Conservation (phyloP, 352 stramenopile species). For the Globisporangium parvum region DNA sequence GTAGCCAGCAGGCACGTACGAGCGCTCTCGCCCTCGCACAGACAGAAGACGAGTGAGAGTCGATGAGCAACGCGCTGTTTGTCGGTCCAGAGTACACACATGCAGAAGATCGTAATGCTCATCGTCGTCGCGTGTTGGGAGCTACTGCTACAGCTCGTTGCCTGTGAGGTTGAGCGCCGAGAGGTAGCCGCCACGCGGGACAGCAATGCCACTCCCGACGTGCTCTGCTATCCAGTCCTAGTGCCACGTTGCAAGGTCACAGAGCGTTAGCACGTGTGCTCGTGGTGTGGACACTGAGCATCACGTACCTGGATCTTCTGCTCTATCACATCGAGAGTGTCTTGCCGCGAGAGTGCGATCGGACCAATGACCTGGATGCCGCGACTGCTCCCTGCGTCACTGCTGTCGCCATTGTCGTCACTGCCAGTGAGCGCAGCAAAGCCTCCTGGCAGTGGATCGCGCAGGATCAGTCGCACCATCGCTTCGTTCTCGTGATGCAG, state of each 20-base stretch:
- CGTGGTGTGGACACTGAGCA: too few species aligned
- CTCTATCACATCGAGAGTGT: constrained; percentile 53
- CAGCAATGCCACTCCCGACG: constrained; percentile 22
- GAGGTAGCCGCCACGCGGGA: constrained; percentile 36
- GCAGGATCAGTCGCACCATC: constrained; percentile 41
- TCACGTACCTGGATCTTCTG: constrained; percentile 39
- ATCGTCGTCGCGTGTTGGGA: not conserved
- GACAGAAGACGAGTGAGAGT: too few species aligned
- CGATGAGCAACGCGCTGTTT: not conserved
- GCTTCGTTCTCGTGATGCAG: constrained; percentile 37
- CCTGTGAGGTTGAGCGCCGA: constrained; percentile 43
- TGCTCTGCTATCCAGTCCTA: constrained; percentile 44
- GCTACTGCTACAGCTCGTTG: constrained; percentile 25
- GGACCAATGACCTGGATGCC: constrained; percentile 35
- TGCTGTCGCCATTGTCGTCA: constrained; percentile 10
- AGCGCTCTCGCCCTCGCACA: too few species aligned
- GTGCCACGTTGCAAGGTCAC: not conserved
- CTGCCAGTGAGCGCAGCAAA: not conserved
- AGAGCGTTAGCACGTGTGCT: not conserved
- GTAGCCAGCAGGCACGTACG: too few species aligned
- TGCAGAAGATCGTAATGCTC: not conserved
- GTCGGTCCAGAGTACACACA: not conserved
- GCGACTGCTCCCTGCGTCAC: not conserved
- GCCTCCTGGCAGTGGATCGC: constrained; percentile 25
- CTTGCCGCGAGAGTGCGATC: constrained; percentile 37